Evolutionary conservation across 23 red algal genomes (phyloP).

Genomic region (Rhodosorus marinus): DNA sequence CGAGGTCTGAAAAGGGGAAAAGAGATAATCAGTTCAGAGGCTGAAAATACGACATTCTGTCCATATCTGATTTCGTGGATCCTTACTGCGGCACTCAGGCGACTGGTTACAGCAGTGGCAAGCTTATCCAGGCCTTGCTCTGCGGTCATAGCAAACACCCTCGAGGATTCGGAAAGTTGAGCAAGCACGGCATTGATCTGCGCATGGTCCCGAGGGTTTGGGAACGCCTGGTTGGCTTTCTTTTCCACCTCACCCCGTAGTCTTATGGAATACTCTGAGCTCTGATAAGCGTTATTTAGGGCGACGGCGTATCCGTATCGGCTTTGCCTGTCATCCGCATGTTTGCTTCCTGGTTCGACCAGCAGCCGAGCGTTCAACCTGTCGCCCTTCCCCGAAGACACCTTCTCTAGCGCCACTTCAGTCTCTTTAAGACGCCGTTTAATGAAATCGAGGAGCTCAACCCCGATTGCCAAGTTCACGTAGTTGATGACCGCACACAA

Average conservation of each 20-base stretch:
- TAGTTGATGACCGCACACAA: conserved; percentile 45
- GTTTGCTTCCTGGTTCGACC: conserved; percentile 7
- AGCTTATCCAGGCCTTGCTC: conserved; percentile 31
- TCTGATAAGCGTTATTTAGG: conserved; percentile 40
- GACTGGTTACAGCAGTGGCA: conserved; percentile 8
- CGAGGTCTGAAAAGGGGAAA: background rate
- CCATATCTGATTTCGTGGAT: no score
- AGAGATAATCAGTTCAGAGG: no score
- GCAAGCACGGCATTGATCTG: conserved; percentile 4
- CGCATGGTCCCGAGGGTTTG: conserved; percentile 1
- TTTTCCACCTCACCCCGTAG: conserved; percentile 38
- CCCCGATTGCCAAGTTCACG: conserved; percentile 15
- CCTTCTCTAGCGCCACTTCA: conserved; percentile 22
- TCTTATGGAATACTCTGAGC: conserved; percentile 28
- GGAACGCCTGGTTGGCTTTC: background rate
- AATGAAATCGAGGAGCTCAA: conserved; percentile 34
- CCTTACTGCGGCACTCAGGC: no score
- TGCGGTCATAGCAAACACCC: conserved; percentile 11
- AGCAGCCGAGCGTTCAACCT: no score
- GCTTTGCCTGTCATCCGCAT: conserved; percentile 5
- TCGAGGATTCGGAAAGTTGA: conserved; percentile 14
- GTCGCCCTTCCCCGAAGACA: background rate
- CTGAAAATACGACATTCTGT: no score
- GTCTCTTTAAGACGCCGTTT: conserved; percentile 38
- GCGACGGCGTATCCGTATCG: conserved; percentile 49